Base-by-base conservation (phyloP, 768 basidiomycete genomes). In the Agrocybe chaxingu region DNA sequence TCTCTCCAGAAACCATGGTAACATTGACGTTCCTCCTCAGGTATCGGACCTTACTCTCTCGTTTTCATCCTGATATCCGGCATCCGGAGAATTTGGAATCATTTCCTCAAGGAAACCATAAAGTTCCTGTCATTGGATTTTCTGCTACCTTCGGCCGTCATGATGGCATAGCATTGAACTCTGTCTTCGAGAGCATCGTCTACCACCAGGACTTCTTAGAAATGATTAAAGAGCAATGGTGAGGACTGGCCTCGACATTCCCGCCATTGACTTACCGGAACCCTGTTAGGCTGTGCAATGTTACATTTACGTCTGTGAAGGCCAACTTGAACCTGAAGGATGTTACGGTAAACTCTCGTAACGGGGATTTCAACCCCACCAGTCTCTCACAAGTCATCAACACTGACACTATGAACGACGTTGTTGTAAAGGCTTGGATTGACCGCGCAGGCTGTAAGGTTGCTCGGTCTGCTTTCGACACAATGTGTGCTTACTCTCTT, bases 201-300 rank as follows among this genome's bases (percentile, higher is more conserved):
- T 98, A 92, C 64, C 95, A 98, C 63, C 80, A 82, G 12, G 90
- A 92, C 57, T 92, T 97, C 58, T 66, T 92, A 9, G 84, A 91
- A 45, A 95, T 98, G 94, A 89, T 98, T 54, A 84, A 87, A 56
- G 93, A 93, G 47, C 80, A 90, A 64, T 98, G 95, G 94, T 86
- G 57, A 37, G 70, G 51, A 9, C 10, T 11, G 11, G 3, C 16
- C 34, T 35, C 38, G 8, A 29, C 36, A 10, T 30, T 35, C 6
- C 31, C 0, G 32, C 33, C 24, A 49, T 50, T 38, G 41, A 54
- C 32, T 54, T 13, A 45, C 38, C 9, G 19, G 18, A 52, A 79
- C 29, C 48, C 34, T 30, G 24, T 43, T 16, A 81, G 93, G 94
- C 78, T 98, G 30, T 92, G 91, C 54, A 82, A 85, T 42, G 85